phyloP scores from a whole-genome alignment of 2,329 filamentous ascomycete species.

The Niveomyces coronatus region DNA sequence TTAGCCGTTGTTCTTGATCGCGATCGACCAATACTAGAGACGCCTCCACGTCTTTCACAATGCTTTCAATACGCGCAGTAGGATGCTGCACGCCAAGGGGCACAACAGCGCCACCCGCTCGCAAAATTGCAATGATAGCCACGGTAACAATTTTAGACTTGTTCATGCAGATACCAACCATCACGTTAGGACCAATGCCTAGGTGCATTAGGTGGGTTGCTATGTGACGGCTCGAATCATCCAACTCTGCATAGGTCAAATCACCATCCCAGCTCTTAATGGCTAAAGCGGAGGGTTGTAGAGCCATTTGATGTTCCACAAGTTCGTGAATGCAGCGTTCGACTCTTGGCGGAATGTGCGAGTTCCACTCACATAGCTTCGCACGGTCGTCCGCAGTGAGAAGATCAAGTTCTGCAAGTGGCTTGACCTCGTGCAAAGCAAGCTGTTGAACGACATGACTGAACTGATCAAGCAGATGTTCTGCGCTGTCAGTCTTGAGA shows the following conservation, averaged over 20 bases:
- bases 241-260: constrained; percentile 26
- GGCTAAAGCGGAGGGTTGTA: constrained; percentile 17
- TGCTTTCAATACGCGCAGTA: no score
- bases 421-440: no score
- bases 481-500: no score
- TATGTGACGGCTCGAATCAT: not conserved
- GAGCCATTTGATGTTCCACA: not conserved
- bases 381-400: no score
- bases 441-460: no score
- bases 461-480: no score
- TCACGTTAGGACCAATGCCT: constrained; percentile 18
- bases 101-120: constrained; percentile 37
- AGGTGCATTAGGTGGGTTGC: not conserved
- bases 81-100: constrained; percentile 25
- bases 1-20: no score
- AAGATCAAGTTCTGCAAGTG: no score
- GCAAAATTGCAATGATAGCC: constrained; percentile 24
- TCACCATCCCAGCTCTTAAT: constrained; percentile 36
- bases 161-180: constrained; percentile 20
- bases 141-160: constrained; percentile 20
- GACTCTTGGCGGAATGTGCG: not conserved
- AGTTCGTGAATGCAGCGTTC: not conserved
- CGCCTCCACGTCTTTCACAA: no score
- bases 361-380: no score
- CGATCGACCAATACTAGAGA: no score